These are phyloP conservation scores for Carex littledalei DNA, from an alignment of 176 grass and related monocot genomes.

Conservation along the genomic window DNA sequence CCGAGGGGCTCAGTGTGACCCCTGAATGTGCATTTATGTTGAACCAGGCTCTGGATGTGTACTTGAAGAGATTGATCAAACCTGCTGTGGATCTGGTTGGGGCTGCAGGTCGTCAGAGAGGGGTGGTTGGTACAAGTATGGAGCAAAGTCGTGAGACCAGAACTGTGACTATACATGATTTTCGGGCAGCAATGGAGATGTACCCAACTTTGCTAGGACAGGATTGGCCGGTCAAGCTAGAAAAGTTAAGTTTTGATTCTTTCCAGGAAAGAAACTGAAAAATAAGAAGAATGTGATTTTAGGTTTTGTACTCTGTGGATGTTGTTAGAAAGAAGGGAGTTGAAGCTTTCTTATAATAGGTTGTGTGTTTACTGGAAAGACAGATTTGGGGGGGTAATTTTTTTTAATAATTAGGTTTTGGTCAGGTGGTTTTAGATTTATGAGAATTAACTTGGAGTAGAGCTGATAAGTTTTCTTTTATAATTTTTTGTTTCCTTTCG, in stretches of 20 bases:
- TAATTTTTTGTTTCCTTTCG: neutral
- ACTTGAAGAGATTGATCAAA: slow-evolving; percentile 59
- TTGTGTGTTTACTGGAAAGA: slow-evolving; percentile 13
- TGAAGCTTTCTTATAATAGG: neutral
- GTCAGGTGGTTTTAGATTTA: slow-evolving; percentile 6
- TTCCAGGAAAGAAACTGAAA: slow-evolving; percentile 2
- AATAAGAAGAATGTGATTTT: neutral
- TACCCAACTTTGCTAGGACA: slow-evolving; percentile 52
- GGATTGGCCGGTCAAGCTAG: slow-evolving; percentile 43
- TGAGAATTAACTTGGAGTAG: slow-evolving; percentile 14
- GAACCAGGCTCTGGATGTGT: slow-evolving; percentile 58
- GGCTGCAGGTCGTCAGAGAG: slow-evolving; percentile 21
- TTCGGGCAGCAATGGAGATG: slow-evolving; percentile 41
- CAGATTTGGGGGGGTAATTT: slow-evolving; percentile 1
- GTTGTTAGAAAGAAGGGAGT: slow-evolving; percentile 6
- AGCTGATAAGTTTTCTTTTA: slow-evolving; percentile 21
- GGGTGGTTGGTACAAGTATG: slow-evolving; percentile 26
- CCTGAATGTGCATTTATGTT: slow-evolving; percentile 37
- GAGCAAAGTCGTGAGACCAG: neutral
- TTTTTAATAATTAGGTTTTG: slow-evolving; percentile 19
- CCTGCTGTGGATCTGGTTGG: slow-evolving; percentile 50
- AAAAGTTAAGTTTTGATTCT: slow-evolving; percentile 40
- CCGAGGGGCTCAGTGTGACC: slow-evolving; percentile 33
- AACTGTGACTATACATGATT: slow-evolving; percentile 41
- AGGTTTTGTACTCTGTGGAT: slow-evolving; percentile 10